These are phyloP conservation scores for Gorgonomyces haynaldii DNA, from an alignment of 192 early-diverging fungal species.

Conservation along the genomic window DNA sequence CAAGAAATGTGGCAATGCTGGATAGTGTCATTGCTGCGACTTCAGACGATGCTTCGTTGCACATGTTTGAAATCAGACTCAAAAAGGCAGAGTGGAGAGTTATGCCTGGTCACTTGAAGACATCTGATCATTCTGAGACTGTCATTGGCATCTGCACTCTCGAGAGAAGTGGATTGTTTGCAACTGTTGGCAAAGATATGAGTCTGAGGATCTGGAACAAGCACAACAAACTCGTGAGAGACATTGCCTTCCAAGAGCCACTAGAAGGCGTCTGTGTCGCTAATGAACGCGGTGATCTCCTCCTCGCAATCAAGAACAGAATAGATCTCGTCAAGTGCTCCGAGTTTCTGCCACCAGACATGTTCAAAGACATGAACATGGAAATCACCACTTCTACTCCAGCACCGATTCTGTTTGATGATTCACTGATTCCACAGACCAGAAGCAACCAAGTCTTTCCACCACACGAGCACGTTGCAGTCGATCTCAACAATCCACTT, in stretches of 20 bases:
- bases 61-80: slow-evolving; percentile 30
- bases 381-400: not conserved
- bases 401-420: slow-evolving; percentile 29
- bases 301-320: slow-evolving; percentile 30
- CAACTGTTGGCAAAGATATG: slow-evolving; percentile 22
- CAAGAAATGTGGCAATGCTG: slow-evolving; percentile 16
- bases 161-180: slow-evolving; percentile 23
- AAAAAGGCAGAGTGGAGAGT: slow-evolving; percentile 19
- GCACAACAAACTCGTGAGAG: slow-evolving; percentile 20
- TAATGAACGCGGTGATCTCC: slow-evolving; percentile 23
- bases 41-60: slow-evolving; percentile 22
- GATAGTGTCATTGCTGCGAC: slow-evolving; percentile 20
- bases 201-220: slow-evolving; percentile 36
- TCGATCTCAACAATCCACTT: slow-evolving; percentile 8
- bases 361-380: not conserved
- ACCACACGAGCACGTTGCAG: slow-evolving; percentile 3
- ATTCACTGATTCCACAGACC: slow-evolving; percentile 11
- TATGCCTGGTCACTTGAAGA: slow-evolving; percentile 22
- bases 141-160: slow-evolving; percentile 24
- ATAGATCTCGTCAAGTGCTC: slow-evolving; percentile 25
- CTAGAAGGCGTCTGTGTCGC: slow-evolving; percentile 22
- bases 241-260: slow-evolving; percentile 36
- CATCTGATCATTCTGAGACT: slow-evolving; percentile 34
- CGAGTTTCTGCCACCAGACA: not conserved
- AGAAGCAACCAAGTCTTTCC: not conserved